Evolutionary conservation across 805 yeast genomes (phyloP).

Genomic region (Saccharomycopsis sp.): DNA sequence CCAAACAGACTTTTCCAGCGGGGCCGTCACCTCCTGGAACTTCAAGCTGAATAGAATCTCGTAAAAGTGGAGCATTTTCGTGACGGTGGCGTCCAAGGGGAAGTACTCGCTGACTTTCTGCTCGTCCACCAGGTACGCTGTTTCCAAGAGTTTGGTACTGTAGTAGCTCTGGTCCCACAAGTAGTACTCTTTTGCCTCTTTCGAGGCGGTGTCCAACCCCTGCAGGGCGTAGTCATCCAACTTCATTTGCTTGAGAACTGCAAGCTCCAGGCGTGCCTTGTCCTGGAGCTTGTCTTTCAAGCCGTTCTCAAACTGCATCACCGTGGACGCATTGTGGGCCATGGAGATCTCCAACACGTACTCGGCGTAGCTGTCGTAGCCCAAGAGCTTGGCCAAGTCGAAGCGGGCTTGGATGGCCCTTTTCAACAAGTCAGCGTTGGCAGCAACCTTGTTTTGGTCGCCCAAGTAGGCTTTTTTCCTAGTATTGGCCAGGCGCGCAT

Average conservation of each 20-base stretch:
- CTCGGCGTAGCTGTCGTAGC: constrained; percentile 60
- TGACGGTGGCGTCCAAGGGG: constrained; percentile 60
- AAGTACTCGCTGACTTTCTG: constrained; percentile 67
- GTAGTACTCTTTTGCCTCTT: constrained; percentile 33
- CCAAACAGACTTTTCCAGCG: constrained; percentile 46
- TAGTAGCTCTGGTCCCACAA: constrained; percentile 72
- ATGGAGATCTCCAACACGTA: constrained; percentile 67
- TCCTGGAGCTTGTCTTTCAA: constrained; percentile 50
- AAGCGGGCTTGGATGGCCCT: constrained; percentile 56
- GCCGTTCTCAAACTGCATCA: constrained; percentile 52
- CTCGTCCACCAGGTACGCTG: constrained; percentile 63
- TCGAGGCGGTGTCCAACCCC: constrained; percentile 31
- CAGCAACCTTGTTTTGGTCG: constrained; percentile 57
- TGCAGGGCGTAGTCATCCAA: constrained; percentile 41
- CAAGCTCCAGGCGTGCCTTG: constrained; percentile 47
- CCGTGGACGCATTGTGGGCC: constrained; percentile 64
- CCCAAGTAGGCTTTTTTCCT: constrained; percentile 58
- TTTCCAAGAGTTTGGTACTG: constrained; percentile 55
- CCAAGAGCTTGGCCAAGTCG: constrained; percentile 52
- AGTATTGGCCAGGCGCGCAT: constrained; percentile 54
- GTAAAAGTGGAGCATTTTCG: constrained; percentile 62
- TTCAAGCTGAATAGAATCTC: constrained; percentile 61
- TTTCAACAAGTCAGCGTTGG: constrained; percentile 50
- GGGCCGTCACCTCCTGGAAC: constrained; percentile 43
- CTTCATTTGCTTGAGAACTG: constrained; percentile 42